Evolutionary conservation across 2,329 filamentous ascomycete species (phyloP), one percentile per base, ranked within the genome.

Genomic region (Colletotrichum australisinense): DNA sequence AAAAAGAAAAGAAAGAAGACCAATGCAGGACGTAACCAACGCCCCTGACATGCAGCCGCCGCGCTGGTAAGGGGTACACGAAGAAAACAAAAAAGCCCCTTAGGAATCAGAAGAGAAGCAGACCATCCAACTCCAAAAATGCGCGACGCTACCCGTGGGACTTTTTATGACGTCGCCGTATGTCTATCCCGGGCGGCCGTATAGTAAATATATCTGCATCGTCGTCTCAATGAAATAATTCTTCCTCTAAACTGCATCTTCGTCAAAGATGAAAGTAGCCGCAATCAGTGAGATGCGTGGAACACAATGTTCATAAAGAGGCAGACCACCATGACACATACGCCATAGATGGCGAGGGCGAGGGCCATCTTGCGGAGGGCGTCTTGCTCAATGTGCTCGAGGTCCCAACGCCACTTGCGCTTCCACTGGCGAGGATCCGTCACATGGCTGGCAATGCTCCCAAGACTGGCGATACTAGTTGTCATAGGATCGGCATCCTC

Each of bases 311-410:
- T 98, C 80, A 95, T 95, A 56, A 90, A 85, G 77, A 99, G 84
- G 80, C 95, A 98, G 60, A 96, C 92, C 32, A 94, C 85, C 97
- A 99, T 98, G 66, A 99, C 95, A 62, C 93, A 84, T 9, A 94
- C 77, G 24, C 97, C 97, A 80, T 99, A 99, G 9, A 95, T 86
- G 8, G 94, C 93, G 73, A 99, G 85, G 0, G 86, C 92, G 59
- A 98, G 85, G 66, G 95, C 92, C 75, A 94, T 83, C 78, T 91
- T 93, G 72, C 97, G 88, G 67, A 98, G 81, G 87, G 88, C 70
- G 77, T 88, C 80, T 82, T 91, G 85, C 85, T 90, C 91, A 82
- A 95, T 77, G 85, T 92, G 85, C 84, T 92, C 84, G 75, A 91
- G 80, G 77, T 89, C 86, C 89, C 89, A 88, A 75, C 89, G 84